phyloP scores from a whole-genome alignment of 164 flowering plant genomes.

The Dillenia turbinata region DNA sequence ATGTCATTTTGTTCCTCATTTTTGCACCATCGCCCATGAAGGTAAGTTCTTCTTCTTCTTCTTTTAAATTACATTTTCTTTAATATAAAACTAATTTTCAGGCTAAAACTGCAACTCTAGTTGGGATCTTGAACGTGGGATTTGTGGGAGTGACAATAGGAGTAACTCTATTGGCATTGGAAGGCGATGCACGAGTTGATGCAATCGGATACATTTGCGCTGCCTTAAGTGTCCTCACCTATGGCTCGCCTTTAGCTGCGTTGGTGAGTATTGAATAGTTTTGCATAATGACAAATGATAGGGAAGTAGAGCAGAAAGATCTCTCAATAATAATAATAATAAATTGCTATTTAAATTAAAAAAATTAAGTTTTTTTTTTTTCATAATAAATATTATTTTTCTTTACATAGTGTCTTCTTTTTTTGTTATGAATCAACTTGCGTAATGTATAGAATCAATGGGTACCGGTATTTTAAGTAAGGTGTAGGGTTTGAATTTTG shows the following conservation, averaged over 20 bases:
- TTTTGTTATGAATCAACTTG: too few relatives aligned
- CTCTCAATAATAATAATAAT: too few relatives aligned
- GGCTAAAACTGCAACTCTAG: slow-evolving; percentile 27
- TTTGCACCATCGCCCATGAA: slow-evolving; percentile 39
- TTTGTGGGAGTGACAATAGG: slow-evolving; percentile 22
- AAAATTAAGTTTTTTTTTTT: too few relatives aligned
- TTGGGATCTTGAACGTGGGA: slow-evolving; percentile 26
- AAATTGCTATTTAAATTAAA: too few relatives aligned
- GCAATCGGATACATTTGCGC: slow-evolving; percentile 33
- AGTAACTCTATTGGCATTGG: slow-evolving; percentile 21
- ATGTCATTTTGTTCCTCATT: slow-evolving; percentile 36
- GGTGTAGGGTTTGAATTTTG: too few relatives aligned
- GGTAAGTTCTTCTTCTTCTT: slow-evolving; percentile 14
- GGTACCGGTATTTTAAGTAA: too few relatives aligned
- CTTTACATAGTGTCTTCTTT: too few relatives aligned
- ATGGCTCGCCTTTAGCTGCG: slow-evolving; percentile 43
- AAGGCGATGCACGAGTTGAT: slow-evolving; percentile 23
- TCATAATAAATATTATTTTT: too few relatives aligned
- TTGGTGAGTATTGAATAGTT: slow-evolving; percentile 28
- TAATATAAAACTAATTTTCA: slow-evolving; percentile 8
- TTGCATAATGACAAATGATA: too few relatives aligned
- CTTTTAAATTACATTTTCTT: neutral
- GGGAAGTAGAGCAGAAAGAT: too few relatives aligned
- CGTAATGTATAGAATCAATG: too few relatives aligned
- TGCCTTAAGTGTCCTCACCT: slow-evolving; percentile 38